Evolutionary conservation across 2,329 filamentous ascomycete species (phyloP), one percentile per base, ranked within the genome.

Genomic region (Penicillium frequentans): DNA sequence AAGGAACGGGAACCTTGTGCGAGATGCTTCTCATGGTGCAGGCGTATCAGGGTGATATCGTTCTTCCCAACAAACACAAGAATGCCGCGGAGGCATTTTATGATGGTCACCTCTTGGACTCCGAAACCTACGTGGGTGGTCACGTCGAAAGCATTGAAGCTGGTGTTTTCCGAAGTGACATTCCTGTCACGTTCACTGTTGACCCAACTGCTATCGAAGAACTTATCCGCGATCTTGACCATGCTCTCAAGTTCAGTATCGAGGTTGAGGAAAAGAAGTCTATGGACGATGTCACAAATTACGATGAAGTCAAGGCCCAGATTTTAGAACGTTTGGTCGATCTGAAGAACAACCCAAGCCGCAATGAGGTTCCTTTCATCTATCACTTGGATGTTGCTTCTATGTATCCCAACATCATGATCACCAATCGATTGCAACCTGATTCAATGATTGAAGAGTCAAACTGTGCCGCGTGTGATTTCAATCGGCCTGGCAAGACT

Each of bases 351-450:
- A 95, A 88, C 0, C 93, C 95, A 0, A 92, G 96, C 67, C 84
- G 95, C 61, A 86, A 82, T 65, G 95, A 99, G 73, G 82, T 87
- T 44, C 95, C 95, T 5, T 84, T 96, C 31, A 99, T 99, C 63
- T 99, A 99, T 77, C 95, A 99, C 82, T 81, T 99, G 77, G 95
- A 99, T 71, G 96, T 99, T 57, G 95, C 95, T 19, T 97, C 95
- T 58, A 99, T 99, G 95, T 99, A 99, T 73, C 95, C 95, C 10
- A 99, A 99, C 75, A 99, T 99, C 73, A 99, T 99, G 96, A 99
- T 96, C 2, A 99, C 95, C 1, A 99, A 99, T 74, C 90, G 95
- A 73, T 77, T 99, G 47, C 95, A 99, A 67, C 95, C 95, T 0
- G 95, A 99, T 74, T 98, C 95, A n/a, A 96, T 99, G 92, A 96